Evolutionary conservation across 2,329 filamentous ascomycete genomes (phyloP).

Genomic region (Fusarium burgessii): DNA sequence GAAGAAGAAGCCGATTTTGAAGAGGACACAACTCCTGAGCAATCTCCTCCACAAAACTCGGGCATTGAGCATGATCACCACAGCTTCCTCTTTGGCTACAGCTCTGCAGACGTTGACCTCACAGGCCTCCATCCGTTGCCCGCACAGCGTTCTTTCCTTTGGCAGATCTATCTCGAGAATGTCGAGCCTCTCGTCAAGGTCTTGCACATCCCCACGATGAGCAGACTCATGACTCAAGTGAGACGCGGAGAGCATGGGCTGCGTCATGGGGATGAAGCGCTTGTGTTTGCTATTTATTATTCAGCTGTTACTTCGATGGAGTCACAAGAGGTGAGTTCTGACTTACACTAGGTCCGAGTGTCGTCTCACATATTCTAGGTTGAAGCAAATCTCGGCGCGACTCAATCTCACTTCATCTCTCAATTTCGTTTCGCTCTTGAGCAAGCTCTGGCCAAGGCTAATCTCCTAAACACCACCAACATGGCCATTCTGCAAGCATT

Average conservation of each 20-base stretch:
- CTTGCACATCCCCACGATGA: constrained; percentile 37
- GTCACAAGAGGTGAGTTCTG: constrained; percentile 18
- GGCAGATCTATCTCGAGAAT: constrained; percentile 40
- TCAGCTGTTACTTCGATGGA: constrained; percentile 31
- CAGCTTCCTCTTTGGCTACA: constrained; percentile 38
- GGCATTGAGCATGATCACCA: constrained; percentile 22
- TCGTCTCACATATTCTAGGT: constrained; percentile 15
- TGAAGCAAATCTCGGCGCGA: constrained; percentile 29
- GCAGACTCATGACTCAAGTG: constrained; percentile 31
- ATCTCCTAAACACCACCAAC: constrained; percentile 34
- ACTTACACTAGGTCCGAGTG: background rate
- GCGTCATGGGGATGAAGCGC: constrained; percentile 31
- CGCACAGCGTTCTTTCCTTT: constrained; percentile 24
- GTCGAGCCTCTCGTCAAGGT: constrained; percentile 37
- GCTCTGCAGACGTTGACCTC: constrained; percentile 28
- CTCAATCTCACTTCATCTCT: constrained; percentile 30
- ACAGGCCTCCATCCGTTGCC: constrained; percentile 33
- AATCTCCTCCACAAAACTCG: constrained; percentile 27
- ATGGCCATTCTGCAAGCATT: constrained; percentile 38
- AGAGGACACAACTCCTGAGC: constrained; percentile 35
- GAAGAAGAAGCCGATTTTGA: constrained; percentile 21
- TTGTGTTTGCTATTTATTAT: constrained; percentile 39
- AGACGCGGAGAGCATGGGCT: constrained; percentile 31
- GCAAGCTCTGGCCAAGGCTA: constrained; percentile 38
- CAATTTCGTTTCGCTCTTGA: constrained; percentile 41